These are phyloP conservation scores for Chrysochromulina tobinii DNA, from an alignment of 78 protist genomes.

Conservation along the genomic window DNA sequence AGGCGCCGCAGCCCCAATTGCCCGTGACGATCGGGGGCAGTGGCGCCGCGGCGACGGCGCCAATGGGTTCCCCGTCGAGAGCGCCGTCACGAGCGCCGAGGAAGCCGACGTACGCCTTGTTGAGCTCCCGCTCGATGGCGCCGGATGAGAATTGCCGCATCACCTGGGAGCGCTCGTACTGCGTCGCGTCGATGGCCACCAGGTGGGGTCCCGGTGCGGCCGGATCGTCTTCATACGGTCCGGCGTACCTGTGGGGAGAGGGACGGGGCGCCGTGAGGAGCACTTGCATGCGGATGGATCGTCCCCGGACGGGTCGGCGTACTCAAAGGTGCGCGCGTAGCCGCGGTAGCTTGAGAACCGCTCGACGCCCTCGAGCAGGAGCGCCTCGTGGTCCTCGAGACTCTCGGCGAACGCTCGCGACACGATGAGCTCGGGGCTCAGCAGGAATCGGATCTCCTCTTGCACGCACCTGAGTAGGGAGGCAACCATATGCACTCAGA, in stretches of 20 bases:
- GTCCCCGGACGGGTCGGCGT: neutral
- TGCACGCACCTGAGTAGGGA: constrained; percentile 53
- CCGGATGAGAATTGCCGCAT: neutral
- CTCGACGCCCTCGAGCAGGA: constrained; percentile 64
- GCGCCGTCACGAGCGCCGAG: too few species aligned
- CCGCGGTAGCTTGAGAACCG: constrained; percentile 51
- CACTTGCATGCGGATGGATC: neutral
- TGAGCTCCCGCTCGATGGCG: constrained; percentile 55
- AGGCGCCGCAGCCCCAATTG: constrained; percentile 88
- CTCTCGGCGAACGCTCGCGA: constrained; percentile 45
- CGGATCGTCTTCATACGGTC: too few species aligned
- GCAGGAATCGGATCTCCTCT: constrained; percentile 77
- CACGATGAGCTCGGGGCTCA: constrained; percentile 65
- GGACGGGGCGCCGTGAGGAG: too few species aligned
- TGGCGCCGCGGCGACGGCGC: too few species aligned
- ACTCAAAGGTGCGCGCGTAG: neutral
- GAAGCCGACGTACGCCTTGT: constrained; percentile 48
- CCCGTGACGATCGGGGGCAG: constrained; percentile 35
- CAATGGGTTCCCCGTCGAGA: too few species aligned
- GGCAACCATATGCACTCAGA: too few species aligned
- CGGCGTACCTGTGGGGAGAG: too few species aligned
- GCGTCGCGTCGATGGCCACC: constrained; percentile 70
- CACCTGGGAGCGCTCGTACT: constrained; percentile 28
- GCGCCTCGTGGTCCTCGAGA: constrained; percentile 60
- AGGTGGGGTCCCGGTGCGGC: neutral